Evolutionary conservation across 2,329 filamentous ascomycete species (phyloP).

Genomic region (Colletotrichum navitas): DNA sequence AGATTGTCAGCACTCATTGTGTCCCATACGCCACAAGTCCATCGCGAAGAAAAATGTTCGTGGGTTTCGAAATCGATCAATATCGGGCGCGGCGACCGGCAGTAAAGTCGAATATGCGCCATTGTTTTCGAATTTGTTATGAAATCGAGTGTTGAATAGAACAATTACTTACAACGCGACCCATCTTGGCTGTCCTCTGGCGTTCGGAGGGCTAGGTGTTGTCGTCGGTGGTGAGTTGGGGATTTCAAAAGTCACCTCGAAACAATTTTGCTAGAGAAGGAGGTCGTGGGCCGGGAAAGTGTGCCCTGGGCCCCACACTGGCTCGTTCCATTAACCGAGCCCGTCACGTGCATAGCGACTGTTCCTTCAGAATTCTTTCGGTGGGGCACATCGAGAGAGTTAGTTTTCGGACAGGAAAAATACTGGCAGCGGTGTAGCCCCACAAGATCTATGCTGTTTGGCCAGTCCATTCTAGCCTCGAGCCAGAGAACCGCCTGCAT

Average conservation of each 20-base stretch:
- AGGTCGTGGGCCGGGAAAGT: slow-evolving; percentile 21
- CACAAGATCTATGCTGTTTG: slow-evolving; percentile 17
- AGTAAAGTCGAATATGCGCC: slow-evolving; percentile 16
- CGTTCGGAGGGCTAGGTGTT: slow-evolving; percentile 42
- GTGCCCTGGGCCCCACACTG: slow-evolving; percentile 21
- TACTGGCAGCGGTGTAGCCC: slow-evolving; percentile 13
- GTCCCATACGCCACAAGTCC: background rate
- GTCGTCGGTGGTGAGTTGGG: slow-evolving; percentile 41
- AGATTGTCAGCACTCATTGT: slow-evolving; percentile 34
- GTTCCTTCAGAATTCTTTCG: background rate
- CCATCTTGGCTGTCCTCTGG: slow-evolving; percentile 58
- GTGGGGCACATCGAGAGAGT: background rate
- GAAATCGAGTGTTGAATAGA: slow-evolving; percentile 33
- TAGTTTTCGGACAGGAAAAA: slow-evolving; percentile 29
- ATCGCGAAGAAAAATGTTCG: slow-evolving; percentile 31
- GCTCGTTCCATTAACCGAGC: slow-evolving; percentile 14
- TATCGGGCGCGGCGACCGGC: slow-evolving; percentile 22
- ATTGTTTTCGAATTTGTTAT: background rate
- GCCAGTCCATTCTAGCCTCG: slow-evolving; percentile 16
- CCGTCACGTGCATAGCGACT: slow-evolving; percentile 1
- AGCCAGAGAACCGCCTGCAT: slow-evolving; percentile 18
- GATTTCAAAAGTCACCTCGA: slow-evolving; percentile 16
- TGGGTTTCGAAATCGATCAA: slow-evolving; percentile 26
- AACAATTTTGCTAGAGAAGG: slow-evolving; percentile 30
- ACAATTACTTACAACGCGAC: slow-evolving; percentile 62